These are phyloP conservation scores for Pyrenophora tritici-repentis DNA, from an alignment of 2,329 filamentous ascomycete genomes.

Conservation along the genomic window DNA sequence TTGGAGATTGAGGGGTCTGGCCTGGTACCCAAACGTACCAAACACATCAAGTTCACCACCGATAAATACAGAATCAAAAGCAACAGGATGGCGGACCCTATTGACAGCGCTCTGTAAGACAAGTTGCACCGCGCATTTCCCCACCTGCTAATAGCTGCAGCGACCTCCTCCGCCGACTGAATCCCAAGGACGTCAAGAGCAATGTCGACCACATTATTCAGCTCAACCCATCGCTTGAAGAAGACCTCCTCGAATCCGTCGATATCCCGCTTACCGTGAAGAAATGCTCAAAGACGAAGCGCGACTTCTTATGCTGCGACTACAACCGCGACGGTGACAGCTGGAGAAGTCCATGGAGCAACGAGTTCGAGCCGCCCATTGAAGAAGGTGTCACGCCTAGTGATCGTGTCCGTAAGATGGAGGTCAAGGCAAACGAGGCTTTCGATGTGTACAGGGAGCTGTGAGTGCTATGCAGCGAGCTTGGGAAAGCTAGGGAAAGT, in stretches of 20 bases:
- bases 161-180: constrained; percentile 96
- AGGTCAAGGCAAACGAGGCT: constrained; percentile 90
- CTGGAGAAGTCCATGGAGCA: constrained; percentile 98
- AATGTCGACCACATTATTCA: constrained; percentile 89
- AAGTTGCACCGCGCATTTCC: background rate
- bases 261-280: constrained; percentile 90
- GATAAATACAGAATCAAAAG: constrained; percentile 4
- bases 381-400: constrained; percentile 84
- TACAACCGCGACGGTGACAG: constrained; percentile 99
- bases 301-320: constrained; percentile 97
- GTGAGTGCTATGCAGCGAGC: constrained; percentile 47
- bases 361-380: constrained; percentile 93
- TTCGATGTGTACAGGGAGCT: constrained; percentile 97
- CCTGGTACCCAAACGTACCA: constrained; percentile 20
- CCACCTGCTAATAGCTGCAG: constrained; percentile 55
- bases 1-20: constrained; percentile 26
- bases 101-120: constrained; percentile 74
- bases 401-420: constrained; percentile 90
- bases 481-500: background rate
- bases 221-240: constrained; percentile 88
- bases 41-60: constrained; percentile 23
- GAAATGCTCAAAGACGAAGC: constrained; percentile 83
- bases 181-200: constrained; percentile 85
- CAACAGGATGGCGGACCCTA: constrained; percentile 44
- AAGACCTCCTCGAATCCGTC: constrained; percentile 96